Percentiles rank a stretch among this genome's conserved stretches.
phyloP scores from a whole-genome alignment of 306 rosid species.

The Aeschynomene evenia region DNA sequence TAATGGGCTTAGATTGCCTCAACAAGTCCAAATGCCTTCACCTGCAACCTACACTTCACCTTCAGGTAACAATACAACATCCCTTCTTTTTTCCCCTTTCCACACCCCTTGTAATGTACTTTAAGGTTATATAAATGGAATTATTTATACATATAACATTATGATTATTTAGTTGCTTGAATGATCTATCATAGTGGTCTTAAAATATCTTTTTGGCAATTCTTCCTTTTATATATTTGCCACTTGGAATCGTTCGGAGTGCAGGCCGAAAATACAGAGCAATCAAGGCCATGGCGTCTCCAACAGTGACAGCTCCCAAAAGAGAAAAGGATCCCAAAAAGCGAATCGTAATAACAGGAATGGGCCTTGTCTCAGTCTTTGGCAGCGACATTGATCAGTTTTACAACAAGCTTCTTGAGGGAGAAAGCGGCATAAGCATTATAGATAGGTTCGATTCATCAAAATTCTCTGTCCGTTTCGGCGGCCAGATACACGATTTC shows the following conservation, averaged over 20 bases:
- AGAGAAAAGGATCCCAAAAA: slow-evolving; percentile 71
- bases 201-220: neutral
- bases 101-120: no score
- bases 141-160: neutral
- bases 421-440: slow-evolving; percentile 72
- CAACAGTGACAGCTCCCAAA: slow-evolving; percentile 52
- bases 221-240: no score
- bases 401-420: slow-evolving; percentile 64
- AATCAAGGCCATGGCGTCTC: slow-evolving; percentile 47
- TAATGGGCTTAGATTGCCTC: slow-evolving; percentile 45
- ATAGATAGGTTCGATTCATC: slow-evolving; percentile 72
- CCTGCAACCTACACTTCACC: slow-evolving; percentile 26
- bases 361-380: slow-evolving; percentile 71
- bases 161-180: neutral
- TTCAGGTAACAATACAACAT: slow-evolving; percentile 31
- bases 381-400: slow-evolving; percentile 57
- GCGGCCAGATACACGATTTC: slow-evolving; percentile 60
- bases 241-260: slow-evolving; percentile 10
- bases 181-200: neutral
- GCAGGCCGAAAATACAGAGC: slow-evolving; percentile 47
- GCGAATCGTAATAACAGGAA: slow-evolving; percentile 69
- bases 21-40: slow-evolving; percentile 29
- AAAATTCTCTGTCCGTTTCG: slow-evolving; percentile 51
- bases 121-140: no score
- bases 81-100: neutral